Base-by-base conservation (phyloP, 2,329 filamentous ascomycete species). In the Cladophialophora exuberans region DNA sequence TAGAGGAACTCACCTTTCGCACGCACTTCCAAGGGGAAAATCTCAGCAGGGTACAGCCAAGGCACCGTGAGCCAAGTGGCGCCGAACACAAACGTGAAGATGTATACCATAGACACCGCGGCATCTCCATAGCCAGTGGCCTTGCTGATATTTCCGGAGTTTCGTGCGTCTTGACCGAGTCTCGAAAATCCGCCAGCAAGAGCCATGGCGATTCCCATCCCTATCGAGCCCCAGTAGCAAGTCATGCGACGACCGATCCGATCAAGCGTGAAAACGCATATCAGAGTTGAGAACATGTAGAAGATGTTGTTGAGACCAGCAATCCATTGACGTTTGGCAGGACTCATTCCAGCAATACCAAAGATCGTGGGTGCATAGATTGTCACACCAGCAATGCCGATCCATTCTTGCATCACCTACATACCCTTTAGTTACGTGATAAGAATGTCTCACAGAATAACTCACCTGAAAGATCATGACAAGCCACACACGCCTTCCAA, bases 401-500 rank as follows among this genome's bases (percentile, higher is more conserved):
- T 79, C 83, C 85, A 87, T 63, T 87, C 82, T 64, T 88, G 85
- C 65, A 88, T 80, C 39, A 88, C 85, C n/a, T 31, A 31, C 7
- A 31, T 31, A 7, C 7, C 7, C 13, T 6, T 31, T 31, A 31
- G 28, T 31, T 7, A 7, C 7, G 13, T 31, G 7, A 31, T 31
- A n/a, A n/a, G n/a, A n/a, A n/a, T n/a, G n/a, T n/a, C n/a, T n/a
- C n/a, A n/a, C n/a, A n/a, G n/a, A n/a, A n/a, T n/a, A n/a, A n/a
- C n/a, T n/a, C n/a, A n/a, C n/a, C n/a, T 88, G 85, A 6, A 89
- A 75, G 85, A 85, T 89, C 30, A 89, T 77, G 2, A 86, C 85
- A 1, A 89, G 77, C 63, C 88, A 85, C 0, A 88, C 84, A 4
- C 87, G 81, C 1, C 86, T 78, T 0, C 81, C 86, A 0, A 82